Evolutionary conservation across 352 stramenopile species (phyloP), one percentile per base, ranked within the genome.

Genomic region (Globisporangium orthogonon): DNA sequence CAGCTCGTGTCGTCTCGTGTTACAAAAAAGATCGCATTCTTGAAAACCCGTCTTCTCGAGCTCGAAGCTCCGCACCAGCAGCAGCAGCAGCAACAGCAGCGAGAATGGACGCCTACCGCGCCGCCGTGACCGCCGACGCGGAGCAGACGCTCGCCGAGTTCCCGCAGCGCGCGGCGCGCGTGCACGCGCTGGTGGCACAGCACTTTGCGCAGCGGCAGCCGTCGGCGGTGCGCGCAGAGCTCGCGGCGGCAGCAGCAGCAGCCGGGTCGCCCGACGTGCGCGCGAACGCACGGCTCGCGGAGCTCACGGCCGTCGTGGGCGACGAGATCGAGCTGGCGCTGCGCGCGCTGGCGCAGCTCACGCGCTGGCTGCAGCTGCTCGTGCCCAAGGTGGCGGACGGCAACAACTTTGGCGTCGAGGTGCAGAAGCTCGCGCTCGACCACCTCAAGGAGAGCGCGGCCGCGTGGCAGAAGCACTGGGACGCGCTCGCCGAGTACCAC

Each of bases 321-420:
- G 76, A 90, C 59, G 74, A 91, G 57, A 62, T 93, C 30, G 67
- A 80, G 50, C 69, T 60, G 1, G 68, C 78, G 15, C 55, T 90
- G 44, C 60, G 52, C 1, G 49, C 73, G 50, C 69, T 89, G 33
- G 62, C 84, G 59, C 61, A 67, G 62, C 70, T 93, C 52, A 65
- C 83, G 65, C 60, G 78, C 30, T 94, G 83, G 83, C 86, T 94
- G 41, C 70, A 83, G 55, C 64, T 94, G 55, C 73, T 82, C 30
- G 76, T 91, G 44, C 83, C 83, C 33, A 83, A 82, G 62, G 74
- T 91, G 50, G 77, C 76, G 37, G 83, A 94, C 61, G 83, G 83
- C 65, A 94, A 94, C 71, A 94, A 94, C 67, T 94, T 94, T 70
- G 83, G 83, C 56, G 83, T 94, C 46, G 83, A 94, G 60, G 83